Conservation (phyloP, 2,329 filamentous ascomycete genomes). For the Dichotomopilus funicola region DNA sequence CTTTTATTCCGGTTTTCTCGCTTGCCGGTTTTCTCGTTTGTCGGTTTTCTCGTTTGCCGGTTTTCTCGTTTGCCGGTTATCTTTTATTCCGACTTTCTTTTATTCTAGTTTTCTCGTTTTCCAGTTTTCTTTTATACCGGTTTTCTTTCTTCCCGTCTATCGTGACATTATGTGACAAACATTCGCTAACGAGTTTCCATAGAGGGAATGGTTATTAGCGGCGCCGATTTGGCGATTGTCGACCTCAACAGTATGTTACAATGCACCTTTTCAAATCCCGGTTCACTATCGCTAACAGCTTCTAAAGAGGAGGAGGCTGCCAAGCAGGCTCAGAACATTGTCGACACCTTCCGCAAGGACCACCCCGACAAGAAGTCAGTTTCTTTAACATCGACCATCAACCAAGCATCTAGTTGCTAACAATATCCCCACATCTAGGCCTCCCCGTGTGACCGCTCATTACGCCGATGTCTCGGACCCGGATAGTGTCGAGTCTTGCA, state of each 20-base stretch:
- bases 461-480: slow-evolving; percentile 80
- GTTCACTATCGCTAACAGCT: background rate
- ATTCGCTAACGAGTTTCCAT: background rate
- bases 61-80: too few species aligned
- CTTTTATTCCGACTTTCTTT: too few species aligned
- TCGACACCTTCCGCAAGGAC: slow-evolving; percentile 69
- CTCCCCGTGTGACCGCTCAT: slow-evolving; percentile 83
- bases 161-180: background rate
- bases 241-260: slow-evolving; percentile 74
- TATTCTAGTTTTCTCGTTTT: too few species aligned
- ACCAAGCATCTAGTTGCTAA: background rate
- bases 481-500: slow-evolving; percentile 66
- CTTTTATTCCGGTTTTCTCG: too few species aligned
- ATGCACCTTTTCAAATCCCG: too few species aligned
- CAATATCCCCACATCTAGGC: slow-evolving; percentile 33
- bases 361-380: slow-evolving; percentile 66
- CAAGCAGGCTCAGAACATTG: slow-evolving; percentile 65
- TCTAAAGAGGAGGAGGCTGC: slow-evolving; percentile 73
- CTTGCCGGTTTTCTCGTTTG: too few species aligned
- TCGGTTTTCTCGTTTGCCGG: too few species aligned
- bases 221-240: slow-evolving; percentile 83
- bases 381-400: too few species aligned
- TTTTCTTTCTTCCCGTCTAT: too few species aligned
- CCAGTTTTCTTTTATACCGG: too few species aligned
- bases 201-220: slow-evolving; percentile 77